Evolutionary conservation across 2,329 filamentous ascomycete species (phyloP).

Genomic region (Calycina herbarum): DNA sequence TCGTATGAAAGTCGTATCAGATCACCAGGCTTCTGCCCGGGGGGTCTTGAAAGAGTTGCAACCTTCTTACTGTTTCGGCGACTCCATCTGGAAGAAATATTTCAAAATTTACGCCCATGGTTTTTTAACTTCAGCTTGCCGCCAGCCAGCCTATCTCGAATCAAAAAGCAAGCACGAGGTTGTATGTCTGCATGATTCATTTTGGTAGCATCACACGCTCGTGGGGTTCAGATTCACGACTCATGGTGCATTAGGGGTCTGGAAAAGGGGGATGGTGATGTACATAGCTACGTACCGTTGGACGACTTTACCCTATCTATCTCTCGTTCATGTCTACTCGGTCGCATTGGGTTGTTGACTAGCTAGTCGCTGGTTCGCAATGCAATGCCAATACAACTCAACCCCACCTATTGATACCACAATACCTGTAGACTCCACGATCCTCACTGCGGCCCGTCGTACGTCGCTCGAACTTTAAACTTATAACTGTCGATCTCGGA

Average conservation of each 20-base stretch:
- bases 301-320: neutral
- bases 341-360: neutral
- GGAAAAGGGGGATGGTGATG: neutral
- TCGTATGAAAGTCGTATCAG: too few relatives aligned
- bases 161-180: too few relatives aligned
- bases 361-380: neutral
- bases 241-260: neutral
- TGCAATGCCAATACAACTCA: neutral
- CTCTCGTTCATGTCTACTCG: neutral
- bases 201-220: too few relatives aligned
- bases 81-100: too few relatives aligned
- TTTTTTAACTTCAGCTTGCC: too few relatives aligned
- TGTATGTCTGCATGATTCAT: too few relatives aligned
- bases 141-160: too few relatives aligned
- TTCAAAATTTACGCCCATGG: too few relatives aligned
- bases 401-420: neutral
- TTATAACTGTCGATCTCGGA: neutral
- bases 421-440: neutral
- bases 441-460: neutral
- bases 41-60: too few relatives aligned
- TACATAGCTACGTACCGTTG: neutral
- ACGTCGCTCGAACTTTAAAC: neutral
- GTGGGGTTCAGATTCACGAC: too few relatives aligned
- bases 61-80: too few relatives aligned
- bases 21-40: too few relatives aligned